Base-by-base conservation (phyloP, 2,329 filamentous ascomycete genomes). In the Sporothrix brunneoviolacea region DNA sequence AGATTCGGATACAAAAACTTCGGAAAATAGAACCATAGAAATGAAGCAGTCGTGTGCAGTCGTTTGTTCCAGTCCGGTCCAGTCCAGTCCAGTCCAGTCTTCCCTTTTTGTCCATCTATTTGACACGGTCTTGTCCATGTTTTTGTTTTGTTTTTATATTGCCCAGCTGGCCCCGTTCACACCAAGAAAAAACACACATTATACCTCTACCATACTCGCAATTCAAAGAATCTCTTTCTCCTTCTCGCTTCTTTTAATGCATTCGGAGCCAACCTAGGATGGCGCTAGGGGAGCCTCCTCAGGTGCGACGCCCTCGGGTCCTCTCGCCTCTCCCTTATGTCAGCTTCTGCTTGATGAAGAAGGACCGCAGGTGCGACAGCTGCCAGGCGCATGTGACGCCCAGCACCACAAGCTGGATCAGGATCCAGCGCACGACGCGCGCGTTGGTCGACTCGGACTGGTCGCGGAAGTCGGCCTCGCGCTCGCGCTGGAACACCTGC, bases 301-400 rank as follows among this genome's bases (percentile, higher is more conserved):
- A n/a, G n/a, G n/a, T n/a, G n/a, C n/a, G n/a, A n/a, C n/a, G n/a
- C n/a, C n/a, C n/a, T n/a, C n/a, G n/a, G 6, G 24, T 10, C 10
- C 24, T 28, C 24, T 28, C n/a, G 21, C 3, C 18, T 8, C 22
- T 15, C 35, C 3, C 16, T 70, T 81, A 98, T 54, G 93, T 97
- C 67, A 98, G 83, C 79, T 98, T 98, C 76, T 97, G 91, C 80
- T 98, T 98, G 76, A 98, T 98, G 75, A 98, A 98, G 80, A 98
- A 98, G 41, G 88, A 86, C 60, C 93, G 81, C 61, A 98, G 79
- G 71, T 98, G 91, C 48, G 90, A 95, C 41, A 98, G 76, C 70
- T 98, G 93, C 93, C 93, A 98, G 55, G 89, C 88, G 71, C 93
- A 98, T 30, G 93, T 95, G 50, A 84, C 76, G 50, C 84, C 88